Percentiles rank a stretch among this genome's conserved stretches.
phyloP scores from a whole-genome alignment of 1,284 basidiomycete genomes.

The Cryptococcus depauperatus region DNA sequence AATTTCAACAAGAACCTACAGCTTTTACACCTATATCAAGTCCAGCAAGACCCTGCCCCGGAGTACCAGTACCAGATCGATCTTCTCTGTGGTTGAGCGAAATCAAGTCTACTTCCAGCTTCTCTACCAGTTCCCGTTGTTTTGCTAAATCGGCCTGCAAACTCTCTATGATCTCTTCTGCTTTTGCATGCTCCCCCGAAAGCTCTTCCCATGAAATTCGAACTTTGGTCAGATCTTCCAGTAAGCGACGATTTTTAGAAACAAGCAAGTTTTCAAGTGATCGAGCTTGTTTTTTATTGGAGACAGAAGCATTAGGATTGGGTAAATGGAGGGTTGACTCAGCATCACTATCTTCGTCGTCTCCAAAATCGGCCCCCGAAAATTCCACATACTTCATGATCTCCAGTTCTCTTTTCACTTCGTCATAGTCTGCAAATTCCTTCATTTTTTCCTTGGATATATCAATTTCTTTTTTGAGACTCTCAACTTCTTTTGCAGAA shows the following conservation, averaged over 20 bases:
- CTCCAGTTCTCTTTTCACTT: slow-evolving; percentile 89
- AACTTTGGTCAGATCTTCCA: slow-evolving; percentile 86
- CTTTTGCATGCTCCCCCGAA: slow-evolving; percentile 56
- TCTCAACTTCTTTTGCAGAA: slow-evolving; percentile 54
- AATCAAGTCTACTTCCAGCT: slow-evolving; percentile 81
- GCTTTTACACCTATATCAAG: slow-evolving; percentile 58
- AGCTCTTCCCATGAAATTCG: slow-evolving; percentile 75
- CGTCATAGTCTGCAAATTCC: slow-evolving; percentile 78
- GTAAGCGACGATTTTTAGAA: slow-evolving; percentile 86
- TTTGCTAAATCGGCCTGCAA: slow-evolving; percentile 64
- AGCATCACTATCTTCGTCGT: slow-evolving; percentile 39
- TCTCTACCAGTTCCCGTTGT: slow-evolving; percentile 72
- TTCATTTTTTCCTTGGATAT: slow-evolving; percentile 60
- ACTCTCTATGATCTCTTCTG: slow-evolving; percentile 55
- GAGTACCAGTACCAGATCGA: slow-evolving; percentile 17
- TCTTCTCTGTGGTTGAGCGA: slow-evolving; percentile 51
- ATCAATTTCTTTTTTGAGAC: slow-evolving; percentile 57
- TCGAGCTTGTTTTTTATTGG: slow-evolving; percentile 62
- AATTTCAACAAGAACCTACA: slow-evolving; percentile 37
- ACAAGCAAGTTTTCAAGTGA: slow-evolving; percentile 85
- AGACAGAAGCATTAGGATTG: slow-evolving; percentile 76
- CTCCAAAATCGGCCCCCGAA: slow-evolving; percentile 67
- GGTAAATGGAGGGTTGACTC: slow-evolving; percentile 71
- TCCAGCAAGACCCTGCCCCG: slow-evolving; percentile 53
- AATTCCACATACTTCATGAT: slow-evolving; percentile 99